A percentile compares a stretch with the other conserved stretches of the same genome.
Conservation (phyloP, 768 basidiomycete genomes). For the Gymnopilus dilepis region DNA sequence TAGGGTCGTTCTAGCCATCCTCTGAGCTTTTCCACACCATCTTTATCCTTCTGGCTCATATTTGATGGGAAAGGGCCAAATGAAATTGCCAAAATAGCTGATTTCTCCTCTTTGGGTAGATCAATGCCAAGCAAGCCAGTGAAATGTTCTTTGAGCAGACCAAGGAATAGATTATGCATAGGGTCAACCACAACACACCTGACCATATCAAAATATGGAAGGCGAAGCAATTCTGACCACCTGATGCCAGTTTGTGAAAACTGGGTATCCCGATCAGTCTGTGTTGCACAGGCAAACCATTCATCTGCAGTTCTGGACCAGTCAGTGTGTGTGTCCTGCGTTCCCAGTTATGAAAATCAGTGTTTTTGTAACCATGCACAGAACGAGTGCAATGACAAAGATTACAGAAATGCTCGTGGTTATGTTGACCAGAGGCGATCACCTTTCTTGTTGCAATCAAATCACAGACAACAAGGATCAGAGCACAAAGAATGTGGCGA, state of each 20-base stretch:
- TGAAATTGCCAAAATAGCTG: neutral
- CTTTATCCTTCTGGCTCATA: neutral
- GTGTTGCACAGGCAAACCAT: no score
- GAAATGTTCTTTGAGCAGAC: conserved; percentile 19
- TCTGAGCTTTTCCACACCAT: neutral
- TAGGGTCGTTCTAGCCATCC: neutral
- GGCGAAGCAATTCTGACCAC: conserved; percentile 30
- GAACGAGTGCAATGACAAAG: neutral
- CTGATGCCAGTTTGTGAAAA: conserved; percentile 21
- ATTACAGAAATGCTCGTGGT: neutral
- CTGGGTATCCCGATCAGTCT: conserved; percentile 8
- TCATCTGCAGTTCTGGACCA: conserved; percentile 18
- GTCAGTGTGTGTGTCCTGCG: conserved; percentile 17
- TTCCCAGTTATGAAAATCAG: conserved; percentile 11
- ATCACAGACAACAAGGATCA: conserved; percentile 42
- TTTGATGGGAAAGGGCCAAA: neutral
- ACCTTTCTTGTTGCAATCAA: conserved; percentile 38
- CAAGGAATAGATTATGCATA: conserved; percentile 41
- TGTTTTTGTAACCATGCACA: conserved; percentile 8
- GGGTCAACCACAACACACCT: conserved; percentile 37
- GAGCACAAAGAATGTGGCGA: conserved; percentile 29
- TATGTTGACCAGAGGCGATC: neutral
- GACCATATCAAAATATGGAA: conserved; percentile 42
- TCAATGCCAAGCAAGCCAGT: conserved; percentile 2
- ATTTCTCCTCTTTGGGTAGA: neutral